A percentile compares a stretch with the other conserved stretches of the same genome.
Conservation (phyloP, 2,329 filamentous ascomycete species). For the Ceratocystis huliohia region DNA sequence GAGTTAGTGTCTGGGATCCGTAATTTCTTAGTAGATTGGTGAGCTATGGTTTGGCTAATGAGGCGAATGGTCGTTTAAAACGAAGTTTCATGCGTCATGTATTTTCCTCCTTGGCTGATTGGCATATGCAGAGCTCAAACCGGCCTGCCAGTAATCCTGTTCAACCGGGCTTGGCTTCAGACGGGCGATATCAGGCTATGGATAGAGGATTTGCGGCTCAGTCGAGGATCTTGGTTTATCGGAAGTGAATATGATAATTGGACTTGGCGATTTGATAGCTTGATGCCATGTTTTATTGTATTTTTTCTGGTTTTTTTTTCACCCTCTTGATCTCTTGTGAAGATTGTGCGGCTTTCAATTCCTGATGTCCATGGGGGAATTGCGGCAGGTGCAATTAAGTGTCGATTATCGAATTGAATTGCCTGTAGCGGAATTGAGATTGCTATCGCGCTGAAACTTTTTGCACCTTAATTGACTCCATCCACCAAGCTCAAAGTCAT, state of each 20-base stretch:
- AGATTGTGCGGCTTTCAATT: background rate
- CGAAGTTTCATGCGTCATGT: too few species aligned
- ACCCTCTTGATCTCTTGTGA: background rate
- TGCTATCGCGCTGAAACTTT: conserved; percentile 1
- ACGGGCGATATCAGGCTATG: background rate
- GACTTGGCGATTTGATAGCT: background rate
- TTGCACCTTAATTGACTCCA: background rate
- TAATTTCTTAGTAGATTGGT: background rate
- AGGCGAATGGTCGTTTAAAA: background rate
- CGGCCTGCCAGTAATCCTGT: background rate
- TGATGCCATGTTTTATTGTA: background rate
- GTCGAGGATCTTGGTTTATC: conserved; percentile 8
- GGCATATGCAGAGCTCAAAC: background rate
- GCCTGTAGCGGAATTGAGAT: background rate
- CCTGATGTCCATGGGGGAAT: background rate
- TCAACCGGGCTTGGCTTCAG: background rate
- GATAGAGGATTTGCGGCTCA: background rate
- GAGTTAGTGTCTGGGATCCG: conserved; percentile 10
- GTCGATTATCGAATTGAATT: background rate
- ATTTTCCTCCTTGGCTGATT: background rate
- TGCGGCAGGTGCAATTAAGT: background rate
- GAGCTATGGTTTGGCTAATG: background rate
- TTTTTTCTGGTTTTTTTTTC: background rate
- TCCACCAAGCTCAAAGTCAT: background rate
- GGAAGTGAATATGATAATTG: background rate